Conservation (phyloP, 331 rosid genomes). For the Telfairia occidentalis region DNA sequence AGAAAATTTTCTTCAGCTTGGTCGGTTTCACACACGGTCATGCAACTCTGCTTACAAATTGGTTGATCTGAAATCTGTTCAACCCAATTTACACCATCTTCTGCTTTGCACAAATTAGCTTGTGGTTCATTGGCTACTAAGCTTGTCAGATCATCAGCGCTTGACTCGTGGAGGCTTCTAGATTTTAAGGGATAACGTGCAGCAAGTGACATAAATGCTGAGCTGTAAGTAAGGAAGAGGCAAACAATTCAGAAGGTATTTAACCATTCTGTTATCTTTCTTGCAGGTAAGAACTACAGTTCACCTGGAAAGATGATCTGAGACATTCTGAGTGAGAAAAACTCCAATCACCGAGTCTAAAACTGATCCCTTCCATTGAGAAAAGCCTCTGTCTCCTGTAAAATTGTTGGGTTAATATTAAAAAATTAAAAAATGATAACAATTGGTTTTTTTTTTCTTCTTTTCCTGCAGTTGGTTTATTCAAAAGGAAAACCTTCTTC, state of each 20-base stretch:
- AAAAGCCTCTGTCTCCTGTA: slow-evolving; percentile 91
- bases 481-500: background rate
- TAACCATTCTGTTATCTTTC: slow-evolving; percentile 9
- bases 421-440: background rate
- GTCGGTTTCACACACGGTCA: slow-evolving; percentile 21
- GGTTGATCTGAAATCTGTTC: slow-evolving; percentile 36
- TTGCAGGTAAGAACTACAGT: slow-evolving; percentile 12
- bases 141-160: slow-evolving; percentile 28
- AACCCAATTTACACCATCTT: slow-evolving; percentile 31
- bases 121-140: slow-evolving; percentile 32
- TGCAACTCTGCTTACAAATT: slow-evolving; percentile 34
- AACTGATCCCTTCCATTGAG: slow-evolving; percentile 91
- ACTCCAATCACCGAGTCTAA: slow-evolving; percentile 96
- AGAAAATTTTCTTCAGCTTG: slow-evolving; percentile 35
- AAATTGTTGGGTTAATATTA: slow-evolving; percentile 17
- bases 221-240: slow-evolving; percentile 35
- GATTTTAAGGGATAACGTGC: slow-evolving; percentile 59
- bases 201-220: slow-evolving; percentile 93
- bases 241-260: slow-evolving; percentile 17
- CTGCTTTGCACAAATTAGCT: slow-evolving; percentile 29
- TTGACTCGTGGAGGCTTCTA: slow-evolving; percentile 23
- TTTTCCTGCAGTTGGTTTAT: background rate
- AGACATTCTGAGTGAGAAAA: slow-evolving; percentile 93
- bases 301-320: slow-evolving; percentile 97
- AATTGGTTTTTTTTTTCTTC: background rate